phyloP scores from a whole-genome alignment of 1,139 yeast species.

The Torulaspora pretoriensis region DNA sequence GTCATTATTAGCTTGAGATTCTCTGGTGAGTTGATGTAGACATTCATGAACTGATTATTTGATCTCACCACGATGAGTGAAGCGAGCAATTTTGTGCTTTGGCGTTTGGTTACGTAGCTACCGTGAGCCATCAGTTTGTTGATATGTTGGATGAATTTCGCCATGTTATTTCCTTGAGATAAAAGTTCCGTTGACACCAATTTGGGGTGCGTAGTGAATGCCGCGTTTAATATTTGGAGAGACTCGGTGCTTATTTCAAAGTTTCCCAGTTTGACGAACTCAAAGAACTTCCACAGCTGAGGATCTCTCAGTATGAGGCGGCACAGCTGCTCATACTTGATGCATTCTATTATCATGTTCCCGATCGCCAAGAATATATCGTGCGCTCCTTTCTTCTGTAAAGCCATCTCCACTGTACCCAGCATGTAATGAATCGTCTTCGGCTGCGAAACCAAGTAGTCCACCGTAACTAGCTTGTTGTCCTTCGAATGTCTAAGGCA shows the following conservation, averaged over 20 bases:
- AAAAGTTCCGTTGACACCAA: constrained; percentile 65
- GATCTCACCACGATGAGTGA: constrained; percentile 71
- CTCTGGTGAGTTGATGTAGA: constrained; percentile 74
- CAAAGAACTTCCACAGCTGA: constrained; percentile 77
- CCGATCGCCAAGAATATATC: constrained; percentile 77
- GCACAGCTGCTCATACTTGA: constrained; percentile 71
- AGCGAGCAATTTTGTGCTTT: constrained; percentile 73
- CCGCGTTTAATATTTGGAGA: constrained; percentile 68
- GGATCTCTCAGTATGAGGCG: constrained; percentile 53
- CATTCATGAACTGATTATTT: constrained; percentile 68
- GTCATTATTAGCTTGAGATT: constrained; percentile 85
- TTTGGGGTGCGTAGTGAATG: constrained; percentile 64
- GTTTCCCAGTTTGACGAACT: constrained; percentile 66
- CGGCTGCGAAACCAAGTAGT: constrained; percentile 67
- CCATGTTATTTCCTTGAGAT: constrained; percentile 45
- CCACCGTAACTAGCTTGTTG: constrained; percentile 79
- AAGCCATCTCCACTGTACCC: constrained; percentile 60
- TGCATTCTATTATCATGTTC: constrained; percentile 76
- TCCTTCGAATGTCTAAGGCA: constrained; percentile 78
- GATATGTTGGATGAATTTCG: constrained; percentile 54
- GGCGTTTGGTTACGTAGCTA: constrained; percentile 89
- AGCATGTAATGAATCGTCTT: constrained; percentile 59
- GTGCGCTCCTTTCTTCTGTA: constrained; percentile 26
- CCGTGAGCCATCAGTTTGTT: constrained; percentile 67
- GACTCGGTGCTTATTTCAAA: constrained; percentile 92